Evolutionary conservation across 768 basidiomycete genomes (phyloP).

Genomic region (Tulasnella sp.): DNA sequence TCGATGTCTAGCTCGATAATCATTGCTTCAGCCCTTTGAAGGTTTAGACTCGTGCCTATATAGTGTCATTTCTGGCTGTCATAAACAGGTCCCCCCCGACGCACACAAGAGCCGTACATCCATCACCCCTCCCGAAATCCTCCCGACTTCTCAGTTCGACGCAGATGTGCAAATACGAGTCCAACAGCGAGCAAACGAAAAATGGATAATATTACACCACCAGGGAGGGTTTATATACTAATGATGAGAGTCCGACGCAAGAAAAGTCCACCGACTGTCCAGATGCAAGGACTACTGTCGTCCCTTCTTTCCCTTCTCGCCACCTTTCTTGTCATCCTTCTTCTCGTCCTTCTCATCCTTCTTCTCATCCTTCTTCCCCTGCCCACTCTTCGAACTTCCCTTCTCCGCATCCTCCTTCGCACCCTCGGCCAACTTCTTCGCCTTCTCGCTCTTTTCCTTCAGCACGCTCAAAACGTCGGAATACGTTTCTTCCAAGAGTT

Average conservation of each 20-base stretch:
- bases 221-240: not conserved
- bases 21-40: too few relatives aligned
- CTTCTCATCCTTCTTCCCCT: not conserved
- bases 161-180: too few relatives aligned
- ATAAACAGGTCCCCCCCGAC: too few relatives aligned
- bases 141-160: too few relatives aligned
- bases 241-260: not conserved
- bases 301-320: not conserved
- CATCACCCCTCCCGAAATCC: too few relatives aligned
- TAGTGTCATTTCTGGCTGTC: too few relatives aligned
- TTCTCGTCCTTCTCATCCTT: not conserved
- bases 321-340: not conserved
- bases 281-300: not conserved
- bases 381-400: not conserved
- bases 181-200: too few relatives aligned
- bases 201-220: not conserved
- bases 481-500: conserved; percentile 4
- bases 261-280: not conserved
- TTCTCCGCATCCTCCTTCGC: not conserved
- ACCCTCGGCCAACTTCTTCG: conserved; percentile 16
- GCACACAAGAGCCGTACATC: too few relatives aligned
- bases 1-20: too few relatives aligned
- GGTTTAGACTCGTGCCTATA: too few relatives aligned
- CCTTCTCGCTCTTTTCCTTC: conserved; percentile 19
- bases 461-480: not conserved